These are phyloP conservation scores for Neospermospora avenae DNA, from an alignment of 2,329 filamentous ascomycete genomes.

Conservation along the genomic window DNA sequence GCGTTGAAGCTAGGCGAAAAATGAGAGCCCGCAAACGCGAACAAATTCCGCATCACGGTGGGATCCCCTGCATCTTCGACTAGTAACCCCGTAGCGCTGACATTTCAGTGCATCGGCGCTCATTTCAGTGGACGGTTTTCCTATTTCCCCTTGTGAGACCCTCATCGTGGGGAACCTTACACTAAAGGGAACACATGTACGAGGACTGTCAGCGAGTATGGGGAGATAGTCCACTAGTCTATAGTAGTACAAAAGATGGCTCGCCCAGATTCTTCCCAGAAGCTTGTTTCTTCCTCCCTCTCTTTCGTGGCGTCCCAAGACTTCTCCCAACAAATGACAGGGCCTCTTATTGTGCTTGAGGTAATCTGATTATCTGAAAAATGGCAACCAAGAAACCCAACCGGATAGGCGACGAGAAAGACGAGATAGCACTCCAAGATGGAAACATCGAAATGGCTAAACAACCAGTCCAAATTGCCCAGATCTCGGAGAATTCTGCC, in stretches of 20 bases:
- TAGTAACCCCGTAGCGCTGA: neutral
- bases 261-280: conserved; percentile 11
- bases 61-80: no score
- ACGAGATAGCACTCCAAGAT: conserved; percentile 4
- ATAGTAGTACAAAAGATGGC: neutral
- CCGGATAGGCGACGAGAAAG: conserved; percentile 9
- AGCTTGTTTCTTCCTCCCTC: neutral
- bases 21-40: neutral
- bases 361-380: neutral
- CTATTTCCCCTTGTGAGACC: neutral
- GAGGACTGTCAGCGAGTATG: neutral
- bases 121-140: neutral
- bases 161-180: neutral
- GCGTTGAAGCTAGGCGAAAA: neutral
- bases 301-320: no score
- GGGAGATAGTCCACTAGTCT: neutral
- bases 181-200: neutral
- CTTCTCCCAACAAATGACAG: neutral
- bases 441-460: conserved; percentile 17
- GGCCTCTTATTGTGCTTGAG: neutral
- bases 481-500: conserved; percentile 12
- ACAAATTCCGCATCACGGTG: no score
- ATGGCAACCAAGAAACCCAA: neutral
- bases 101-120: neutral
- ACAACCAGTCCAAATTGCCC: neutral